These are phyloP conservation scores for Thymus mandschuricus DNA, from an alignment of 257 asterid genomes.

Conservation along the genomic window DNA sequence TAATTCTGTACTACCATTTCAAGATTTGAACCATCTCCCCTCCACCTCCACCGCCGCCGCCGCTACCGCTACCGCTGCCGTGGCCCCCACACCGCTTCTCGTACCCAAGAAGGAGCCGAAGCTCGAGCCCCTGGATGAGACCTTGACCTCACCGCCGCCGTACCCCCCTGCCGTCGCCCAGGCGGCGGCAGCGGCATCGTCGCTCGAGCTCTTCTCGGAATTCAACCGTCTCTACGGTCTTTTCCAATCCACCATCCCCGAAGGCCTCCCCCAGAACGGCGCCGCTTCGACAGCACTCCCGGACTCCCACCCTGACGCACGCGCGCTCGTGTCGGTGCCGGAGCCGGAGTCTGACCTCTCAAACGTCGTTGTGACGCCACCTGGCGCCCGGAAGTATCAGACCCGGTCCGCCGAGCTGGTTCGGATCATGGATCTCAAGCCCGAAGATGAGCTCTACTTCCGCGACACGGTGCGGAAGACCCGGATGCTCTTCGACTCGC, in stretches of 20 bases:
- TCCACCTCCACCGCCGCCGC: no score
- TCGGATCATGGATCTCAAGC: constrained; percentile 65
- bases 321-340: constrained; percentile 55
- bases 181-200: constrained; percentile 4
- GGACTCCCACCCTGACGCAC: constrained; percentile 41
- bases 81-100: constrained; percentile 6
- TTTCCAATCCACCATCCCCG: constrained; percentile 43
- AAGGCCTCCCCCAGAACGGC: constrained; percentile 19
- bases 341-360: constrained; percentile 40
- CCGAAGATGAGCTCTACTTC: constrained; percentile 57
- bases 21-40: constrained; percentile 47
- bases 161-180: constrained; percentile 16
- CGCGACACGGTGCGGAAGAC: constrained; percentile 56
- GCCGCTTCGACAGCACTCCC: constrained; percentile 28
- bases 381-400: constrained; percentile 36
- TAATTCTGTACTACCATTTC: constrained; percentile 41
- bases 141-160: constrained; percentile 24
- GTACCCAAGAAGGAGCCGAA: constrained; percentile 60
- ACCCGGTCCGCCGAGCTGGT: constrained; percentile 79
- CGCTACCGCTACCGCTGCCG: not conserved
- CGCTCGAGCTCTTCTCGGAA: constrained; percentile 42
- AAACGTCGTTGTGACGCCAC: constrained; percentile 39
- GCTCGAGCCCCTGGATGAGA: constrained; percentile 64
- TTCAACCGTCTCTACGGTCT: constrained; percentile 51
- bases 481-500: constrained; percentile 71